Evolutionary conservation across 768 basidiomycete species (phyloP).

Genomic region (Naganishia onofrii): DNA sequence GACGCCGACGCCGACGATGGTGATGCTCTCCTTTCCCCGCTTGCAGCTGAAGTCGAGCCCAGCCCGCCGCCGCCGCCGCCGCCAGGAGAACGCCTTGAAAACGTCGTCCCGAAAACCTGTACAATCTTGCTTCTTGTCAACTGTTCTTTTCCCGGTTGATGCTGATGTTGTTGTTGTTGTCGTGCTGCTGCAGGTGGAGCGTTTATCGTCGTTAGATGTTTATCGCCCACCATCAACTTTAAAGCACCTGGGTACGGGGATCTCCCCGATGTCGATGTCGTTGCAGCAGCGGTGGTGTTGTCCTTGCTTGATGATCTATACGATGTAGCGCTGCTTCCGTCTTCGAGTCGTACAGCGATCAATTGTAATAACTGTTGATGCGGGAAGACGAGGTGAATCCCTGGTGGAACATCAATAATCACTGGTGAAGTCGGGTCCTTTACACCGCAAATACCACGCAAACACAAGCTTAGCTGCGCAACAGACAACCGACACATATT

Average conservation of each 20-base stretch:
- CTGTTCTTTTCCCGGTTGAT: slow-evolving; percentile 1
- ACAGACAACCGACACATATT: too few species aligned
- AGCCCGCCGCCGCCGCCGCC: too few species aligned
- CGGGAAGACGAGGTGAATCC: slow-evolving; percentile 43
- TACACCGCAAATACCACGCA: neutral
- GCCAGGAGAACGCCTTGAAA: neutral
- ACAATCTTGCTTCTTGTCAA: slow-evolving; percentile 34
- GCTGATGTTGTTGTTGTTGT: too few species aligned
- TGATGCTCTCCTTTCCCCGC: too few species aligned
- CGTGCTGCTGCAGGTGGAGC: too few species aligned
- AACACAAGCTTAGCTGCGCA: neutral
- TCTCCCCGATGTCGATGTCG: too few species aligned
- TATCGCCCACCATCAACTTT: slow-evolving; percentile 32
- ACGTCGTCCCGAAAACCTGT: slow-evolving; percentile 18
- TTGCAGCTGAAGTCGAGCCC: too few species aligned
- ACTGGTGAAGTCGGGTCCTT: slow-evolving; percentile 29
- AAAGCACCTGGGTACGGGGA: slow-evolving; percentile 30
- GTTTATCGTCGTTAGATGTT: slow-evolving; percentile 6
- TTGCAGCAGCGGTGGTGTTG: neutral
- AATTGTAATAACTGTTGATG: slow-evolving; percentile 35
- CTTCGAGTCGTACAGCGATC: slow-evolving; percentile 29
- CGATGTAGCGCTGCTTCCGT: neutral
- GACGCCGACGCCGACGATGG: neutral
- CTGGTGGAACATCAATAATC: slow-evolving; percentile 37
- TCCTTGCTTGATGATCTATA: neutral